Evolutionary conservation across 2,329 filamentous ascomycete genomes (phyloP), one percentile per base, ranked within the genome.

Genomic region (Cordyceps javanica): DNA sequence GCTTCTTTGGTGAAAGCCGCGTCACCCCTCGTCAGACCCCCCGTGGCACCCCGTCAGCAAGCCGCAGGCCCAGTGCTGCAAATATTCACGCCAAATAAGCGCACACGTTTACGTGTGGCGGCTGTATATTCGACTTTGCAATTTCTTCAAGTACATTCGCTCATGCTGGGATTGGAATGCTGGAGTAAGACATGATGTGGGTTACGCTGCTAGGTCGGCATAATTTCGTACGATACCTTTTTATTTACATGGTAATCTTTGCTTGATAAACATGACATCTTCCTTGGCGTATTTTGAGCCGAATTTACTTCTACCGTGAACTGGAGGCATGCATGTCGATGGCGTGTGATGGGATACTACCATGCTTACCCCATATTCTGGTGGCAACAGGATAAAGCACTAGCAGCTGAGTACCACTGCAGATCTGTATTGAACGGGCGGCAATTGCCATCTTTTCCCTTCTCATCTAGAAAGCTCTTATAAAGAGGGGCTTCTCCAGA

Each of bases 1-100:
- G 73, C 13, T 75, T 75, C 66, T 74, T 75, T 48, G 73, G 73
- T 1, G 72, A 75, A 63, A 73, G 63, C 39, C 70, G 73, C 25
- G 72, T 75, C 1, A 75, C 73, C 1, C 73, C 73, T 5, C 65
- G 69, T 16, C 65, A 62, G 5, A 75, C 73, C 2, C 72, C 72
- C 0, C 62, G 71, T 8, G 71, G 69, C 1, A 75, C 73, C 0
- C 73, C 73, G 0, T 68, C 70, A 0, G 72, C 70, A 0, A 73
- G 68, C 45, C 68, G 73, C 10, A 66, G 70, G 32, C 62, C 62
- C 11, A 70, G 68, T 42, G 58, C 61, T 41, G 63, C 60, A 46
- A 61, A 63, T 38, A 3, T 59, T 23, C 28, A 49, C 13, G 46
- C 39, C 11, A 49, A 48, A 39, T 59, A 44, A 26, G 16, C 23